These are phyloP conservation scores for Picea glauca DNA, from an alignment of 75 land plant genomes.

Conservation along the genomic window DNA sequence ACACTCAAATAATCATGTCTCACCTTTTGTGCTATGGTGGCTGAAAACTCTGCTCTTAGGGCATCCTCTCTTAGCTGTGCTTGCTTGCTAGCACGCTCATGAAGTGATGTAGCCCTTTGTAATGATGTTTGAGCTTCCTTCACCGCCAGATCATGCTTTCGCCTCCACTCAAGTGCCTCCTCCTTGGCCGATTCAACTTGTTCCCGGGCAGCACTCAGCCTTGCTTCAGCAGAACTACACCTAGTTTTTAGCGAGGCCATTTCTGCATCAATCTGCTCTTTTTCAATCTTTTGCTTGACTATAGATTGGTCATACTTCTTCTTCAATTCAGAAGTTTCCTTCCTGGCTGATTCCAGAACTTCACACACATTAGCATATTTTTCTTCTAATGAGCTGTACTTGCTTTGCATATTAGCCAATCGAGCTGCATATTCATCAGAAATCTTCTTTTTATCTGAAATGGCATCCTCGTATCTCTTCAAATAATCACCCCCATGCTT, in stretches of 20 bases:
- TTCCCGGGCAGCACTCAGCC: constrained; percentile 83
- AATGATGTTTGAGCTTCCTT: constrained; percentile 62
- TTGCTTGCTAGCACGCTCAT: constrained; percentile 70
- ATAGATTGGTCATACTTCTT: constrained; percentile 56
- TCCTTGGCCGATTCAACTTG: constrained; percentile 82
- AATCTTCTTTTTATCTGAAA: constrained; percentile 62
- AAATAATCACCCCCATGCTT: constrained; percentile 72
- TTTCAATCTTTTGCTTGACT: constrained; percentile 43
- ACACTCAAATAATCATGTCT: background rate
- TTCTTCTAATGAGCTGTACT: constrained; percentile 62
- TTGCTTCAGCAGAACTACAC: constrained; percentile 84
- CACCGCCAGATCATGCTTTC: constrained; percentile 69
- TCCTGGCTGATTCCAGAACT: constrained; percentile 50
- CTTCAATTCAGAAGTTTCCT: constrained; percentile 74
- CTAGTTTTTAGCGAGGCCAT: constrained; percentile 62
- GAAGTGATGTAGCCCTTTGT: constrained; percentile 57
- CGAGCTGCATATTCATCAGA: constrained; percentile 58
- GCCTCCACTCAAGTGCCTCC: constrained; percentile 92
- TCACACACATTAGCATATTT: constrained; percentile 37
- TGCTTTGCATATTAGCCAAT: constrained; percentile 59
- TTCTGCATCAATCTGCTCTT: constrained; percentile 59
- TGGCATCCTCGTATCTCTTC: constrained; percentile 79
- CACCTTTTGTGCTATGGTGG: constrained; percentile 63
- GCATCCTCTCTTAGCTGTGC: constrained; percentile 74
- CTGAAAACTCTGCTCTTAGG: constrained; percentile 62